Evolutionary conservation across 2,329 filamentous ascomycete species (phyloP).

Genomic region (Apiospora aurea): DNA sequence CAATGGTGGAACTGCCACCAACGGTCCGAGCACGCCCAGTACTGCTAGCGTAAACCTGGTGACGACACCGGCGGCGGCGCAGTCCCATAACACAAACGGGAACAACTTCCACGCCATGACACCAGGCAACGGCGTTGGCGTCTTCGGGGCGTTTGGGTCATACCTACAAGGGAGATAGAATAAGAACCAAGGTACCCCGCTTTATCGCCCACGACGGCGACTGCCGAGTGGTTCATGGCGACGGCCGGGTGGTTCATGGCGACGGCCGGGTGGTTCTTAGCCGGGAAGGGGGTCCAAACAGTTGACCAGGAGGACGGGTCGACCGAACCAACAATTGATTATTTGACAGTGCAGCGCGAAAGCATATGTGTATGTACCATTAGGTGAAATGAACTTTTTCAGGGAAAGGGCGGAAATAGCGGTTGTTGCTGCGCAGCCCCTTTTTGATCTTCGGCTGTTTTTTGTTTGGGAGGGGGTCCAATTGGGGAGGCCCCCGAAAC

Average conservation of each 20-base stretch:
- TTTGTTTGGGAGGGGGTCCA: neutral
- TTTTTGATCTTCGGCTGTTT: neutral
- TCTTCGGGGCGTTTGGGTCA: slow-evolving; percentile 39
- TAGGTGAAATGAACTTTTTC: slow-evolving; percentile 26
- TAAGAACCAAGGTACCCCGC: neutral
- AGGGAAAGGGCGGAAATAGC: slow-evolving; percentile 2
- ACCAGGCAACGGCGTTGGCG: slow-evolving; percentile 76
- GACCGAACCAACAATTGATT: neutral
- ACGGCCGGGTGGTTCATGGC: too few species aligned
- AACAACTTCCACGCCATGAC: slow-evolving; percentile 75
- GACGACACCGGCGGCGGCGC: slow-evolving; percentile 56
- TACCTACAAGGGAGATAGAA: slow-evolving; percentile 15
- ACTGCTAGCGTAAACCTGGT: slow-evolving; percentile 63
- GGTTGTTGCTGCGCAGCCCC: slow-evolving; percentile 23
- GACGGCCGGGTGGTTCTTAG: too few species aligned
- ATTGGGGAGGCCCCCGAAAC: neutral
- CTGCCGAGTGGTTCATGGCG: too few species aligned
- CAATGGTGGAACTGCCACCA: slow-evolving; percentile 31
- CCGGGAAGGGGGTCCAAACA: neutral
- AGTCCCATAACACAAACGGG: slow-evolving; percentile 65
- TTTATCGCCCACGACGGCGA: neutral
- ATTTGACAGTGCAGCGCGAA: neutral
- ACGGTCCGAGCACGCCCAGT: slow-evolving; percentile 69
- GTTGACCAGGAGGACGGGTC: too few species aligned
- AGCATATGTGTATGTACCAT: slow-evolving; percentile 25